phyloP scores from a whole-genome alignment of 2,329 filamentous ascomycete genomes.

The Metarhizium brunneum region DNA sequence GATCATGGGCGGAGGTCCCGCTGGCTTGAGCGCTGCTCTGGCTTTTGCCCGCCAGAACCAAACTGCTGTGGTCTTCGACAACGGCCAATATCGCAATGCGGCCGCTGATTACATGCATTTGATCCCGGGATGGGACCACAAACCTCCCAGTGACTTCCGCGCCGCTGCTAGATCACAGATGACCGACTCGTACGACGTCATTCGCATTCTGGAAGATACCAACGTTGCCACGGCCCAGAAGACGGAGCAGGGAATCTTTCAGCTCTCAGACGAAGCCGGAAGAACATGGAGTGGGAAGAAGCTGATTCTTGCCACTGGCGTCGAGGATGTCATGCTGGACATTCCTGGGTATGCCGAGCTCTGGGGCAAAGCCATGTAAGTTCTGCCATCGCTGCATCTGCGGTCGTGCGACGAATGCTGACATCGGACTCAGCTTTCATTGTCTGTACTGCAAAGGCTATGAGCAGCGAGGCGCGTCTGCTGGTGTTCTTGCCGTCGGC shows the following conservation, averaged over 20 bases:
- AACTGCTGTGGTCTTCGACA: constrained; percentile 35
- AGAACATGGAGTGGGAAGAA: background rate
- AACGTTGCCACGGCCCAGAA: too few species aligned
- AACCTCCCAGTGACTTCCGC: constrained; percentile 22
- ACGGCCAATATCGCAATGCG: constrained; percentile 39
- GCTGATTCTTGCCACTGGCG: background rate
- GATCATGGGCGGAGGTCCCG: background rate
- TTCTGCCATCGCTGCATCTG: too few species aligned
- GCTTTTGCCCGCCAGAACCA: background rate
- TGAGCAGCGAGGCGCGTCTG: too few species aligned
- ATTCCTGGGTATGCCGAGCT: background rate
- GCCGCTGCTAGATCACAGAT: constrained; percentile 21
- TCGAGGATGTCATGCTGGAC: background rate
- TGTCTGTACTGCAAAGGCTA: too few species aligned
- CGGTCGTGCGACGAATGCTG: too few species aligned
- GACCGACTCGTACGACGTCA: background rate
- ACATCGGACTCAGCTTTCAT: too few species aligned
- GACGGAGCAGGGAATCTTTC: background rate
- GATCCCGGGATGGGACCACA: constrained; percentile 10
- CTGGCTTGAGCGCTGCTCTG: background rate
- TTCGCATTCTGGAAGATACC: background rate
- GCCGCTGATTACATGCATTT: constrained; percentile 38
- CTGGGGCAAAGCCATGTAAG: background rate
- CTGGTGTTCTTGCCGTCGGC: too few species aligned
- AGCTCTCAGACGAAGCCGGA: background rate